Evolutionary conservation across 2,329 filamentous ascomycete species (phyloP), one percentile per base, ranked within the genome.

Genomic region (Fusarium phyllophilum): DNA sequence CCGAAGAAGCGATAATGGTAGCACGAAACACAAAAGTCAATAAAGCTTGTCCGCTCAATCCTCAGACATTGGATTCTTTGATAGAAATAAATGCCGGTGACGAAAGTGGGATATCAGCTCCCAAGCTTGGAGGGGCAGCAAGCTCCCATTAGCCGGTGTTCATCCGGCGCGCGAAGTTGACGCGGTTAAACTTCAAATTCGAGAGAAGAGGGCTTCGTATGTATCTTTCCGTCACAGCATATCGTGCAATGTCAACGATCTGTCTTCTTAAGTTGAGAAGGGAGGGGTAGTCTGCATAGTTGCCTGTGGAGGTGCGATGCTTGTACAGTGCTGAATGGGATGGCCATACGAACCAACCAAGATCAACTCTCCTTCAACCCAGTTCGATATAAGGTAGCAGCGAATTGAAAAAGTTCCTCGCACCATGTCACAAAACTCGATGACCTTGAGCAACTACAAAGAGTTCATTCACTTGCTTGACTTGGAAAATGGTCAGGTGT

Each of bases 91-190:
- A 33, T 42, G 67, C 66, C 42, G 54, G 61, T 56, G 67, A 75
- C 46, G 54, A 65, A 66, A 68, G 65, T 72, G 63, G 66, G 66
- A 66, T 64, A 49, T 42, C 60, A 75, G 68, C 70, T 75, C 63
- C 55, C 57, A 73, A 70, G 63, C 64, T 77, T 78, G 74, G 77
- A 78, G 75, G 77, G 73, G 74, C 76, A 74, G 34, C 38, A 46
- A 76, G 74, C 68, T 77, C 58, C 29, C 45, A 52, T 49, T 71
- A 70, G 55, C 77, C 77, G 77, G 73, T 13, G 59, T 78, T 79
- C 46, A 67, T 45, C 77, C 77, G 77, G 52, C 56, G 59, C 56
- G 55, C 62, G 45, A 71, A 57, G 45, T 62, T 70, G 51, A 69
- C 66, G 49, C 49, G 69, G 38, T 45, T 48, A 17, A 36, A 54